Evolutionary conservation across 2,329 filamentous ascomycete genomes (phyloP).

Genomic region (Cordyceps pruinosa): DNA sequence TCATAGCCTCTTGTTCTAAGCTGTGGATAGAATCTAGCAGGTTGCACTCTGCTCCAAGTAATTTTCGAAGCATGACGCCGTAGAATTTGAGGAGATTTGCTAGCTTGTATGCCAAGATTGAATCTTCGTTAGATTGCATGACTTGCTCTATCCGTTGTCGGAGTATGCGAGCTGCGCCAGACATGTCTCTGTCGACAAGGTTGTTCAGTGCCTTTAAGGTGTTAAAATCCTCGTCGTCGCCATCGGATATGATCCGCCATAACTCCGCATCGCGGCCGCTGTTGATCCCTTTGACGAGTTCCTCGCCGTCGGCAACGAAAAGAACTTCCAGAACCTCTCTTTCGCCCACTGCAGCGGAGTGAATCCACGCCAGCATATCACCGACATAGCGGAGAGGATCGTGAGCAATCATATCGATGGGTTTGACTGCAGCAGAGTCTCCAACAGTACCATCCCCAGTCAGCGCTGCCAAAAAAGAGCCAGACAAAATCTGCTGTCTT

Average conservation of each 20-base stretch:
- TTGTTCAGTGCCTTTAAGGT: conserved; percentile 74
- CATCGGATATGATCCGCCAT: conserved; percentile 63
- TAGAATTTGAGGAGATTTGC: conserved; percentile 89
- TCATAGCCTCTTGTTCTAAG: conserved; percentile 69
- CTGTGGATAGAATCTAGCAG: conserved; percentile 62
- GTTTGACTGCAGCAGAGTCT: conserved; percentile 61
- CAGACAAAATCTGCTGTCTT: conserved; percentile 76
- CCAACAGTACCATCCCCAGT: conserved; percentile 62
- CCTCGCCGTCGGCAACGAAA: conserved; percentile 84
- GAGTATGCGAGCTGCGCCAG: conserved; percentile 75
- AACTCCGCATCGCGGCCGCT: conserved; percentile 75
- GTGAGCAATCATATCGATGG: conserved; percentile 89
- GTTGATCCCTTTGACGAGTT: conserved; percentile 76
- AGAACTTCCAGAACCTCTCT: conserved; percentile 84
- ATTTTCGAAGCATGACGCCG: conserved; percentile 70
- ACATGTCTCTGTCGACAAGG: conserved; percentile 78
- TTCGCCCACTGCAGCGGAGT: conserved; percentile 90
- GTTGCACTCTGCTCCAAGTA: conserved; percentile 63
- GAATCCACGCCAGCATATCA: conserved; percentile 96
- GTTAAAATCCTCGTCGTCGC: conserved; percentile 61
- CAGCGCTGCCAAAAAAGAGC: conserved; percentile 81
- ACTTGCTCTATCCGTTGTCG: conserved; percentile 86
- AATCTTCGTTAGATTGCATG: conserved; percentile 86
- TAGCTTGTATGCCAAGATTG: conserved; percentile 80
- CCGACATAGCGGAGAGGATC: conserved; percentile 87